phyloP scores from a whole-genome alignment of 1,139 yeast genomes.

The Wickerhamomyces sp. region DNA sequence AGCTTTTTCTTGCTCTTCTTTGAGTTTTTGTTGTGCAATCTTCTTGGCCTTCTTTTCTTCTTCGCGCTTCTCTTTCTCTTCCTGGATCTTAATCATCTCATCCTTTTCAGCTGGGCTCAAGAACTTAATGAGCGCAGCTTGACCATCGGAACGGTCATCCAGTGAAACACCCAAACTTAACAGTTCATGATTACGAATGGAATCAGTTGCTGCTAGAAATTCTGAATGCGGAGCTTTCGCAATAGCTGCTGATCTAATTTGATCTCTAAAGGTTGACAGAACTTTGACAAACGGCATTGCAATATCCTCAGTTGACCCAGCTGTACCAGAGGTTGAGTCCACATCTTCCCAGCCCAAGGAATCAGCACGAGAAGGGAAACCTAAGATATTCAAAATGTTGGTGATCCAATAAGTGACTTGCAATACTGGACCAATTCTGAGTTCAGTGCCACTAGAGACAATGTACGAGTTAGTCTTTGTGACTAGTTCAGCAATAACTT shows the following conservation, averaged over 20 bases:
- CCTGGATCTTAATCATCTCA: slow-evolving; percentile 54
- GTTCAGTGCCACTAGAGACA: slow-evolving; percentile 41
- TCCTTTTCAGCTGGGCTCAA: slow-evolving; percentile 63
- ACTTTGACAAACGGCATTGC: slow-evolving; percentile 77
- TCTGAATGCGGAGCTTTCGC: slow-evolving; percentile 48
- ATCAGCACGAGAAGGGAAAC: slow-evolving; percentile 69
- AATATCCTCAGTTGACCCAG: slow-evolving; percentile 53
- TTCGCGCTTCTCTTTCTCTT: slow-evolving; percentile 53
- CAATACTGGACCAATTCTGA: slow-evolving; percentile 61
- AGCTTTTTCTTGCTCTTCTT: slow-evolving; percentile 60
- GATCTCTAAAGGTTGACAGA: slow-evolving; percentile 75
- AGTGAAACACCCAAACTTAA: slow-evolving; percentile 73
- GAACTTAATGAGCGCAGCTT: slow-evolving; percentile 76
- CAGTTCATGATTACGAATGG: slow-evolving; percentile 57
- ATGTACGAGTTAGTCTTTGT: slow-evolving; percentile 71
- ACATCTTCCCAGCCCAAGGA: slow-evolving; percentile 72
- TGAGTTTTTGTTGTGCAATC: slow-evolving; percentile 35
- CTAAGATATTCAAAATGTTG: slow-evolving; percentile 63
- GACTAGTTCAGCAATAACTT: slow-evolving; percentile 61
- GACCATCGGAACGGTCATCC: slow-evolving; percentile 81
- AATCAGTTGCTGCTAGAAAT: slow-evolving; percentile 56
- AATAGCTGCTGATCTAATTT: slow-evolving; percentile 70
- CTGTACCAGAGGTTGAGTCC: slow-evolving; percentile 14
- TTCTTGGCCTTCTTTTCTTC: slow-evolving; percentile 44
- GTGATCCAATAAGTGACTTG: slow-evolving; percentile 68